Conservation (phyloP, 768 basidiomycete genomes). For the Galerina sulciceps region DNA sequence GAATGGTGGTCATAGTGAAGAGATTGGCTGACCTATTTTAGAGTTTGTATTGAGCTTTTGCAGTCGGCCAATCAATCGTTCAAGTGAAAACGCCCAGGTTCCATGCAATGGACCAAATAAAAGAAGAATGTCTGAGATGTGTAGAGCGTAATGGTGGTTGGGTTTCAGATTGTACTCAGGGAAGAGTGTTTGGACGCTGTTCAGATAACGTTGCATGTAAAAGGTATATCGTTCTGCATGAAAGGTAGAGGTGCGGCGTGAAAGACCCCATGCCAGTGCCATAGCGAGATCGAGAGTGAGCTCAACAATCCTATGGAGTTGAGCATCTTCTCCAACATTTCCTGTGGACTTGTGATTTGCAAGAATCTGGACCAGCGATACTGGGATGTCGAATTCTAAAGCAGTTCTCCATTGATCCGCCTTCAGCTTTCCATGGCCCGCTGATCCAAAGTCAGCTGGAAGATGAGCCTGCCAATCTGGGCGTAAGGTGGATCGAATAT, state of each 20-base stretch:
- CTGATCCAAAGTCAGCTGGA: background rate
- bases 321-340: background rate
- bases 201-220: too few species aligned
- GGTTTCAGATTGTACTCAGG: slow-evolving; percentile 9
- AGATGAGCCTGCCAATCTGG: background rate
- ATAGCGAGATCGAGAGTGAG: slow-evolving; percentile 19
- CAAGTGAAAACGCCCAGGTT: background rate
- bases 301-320: slow-evolving; percentile 12
- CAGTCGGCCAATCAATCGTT: background rate
- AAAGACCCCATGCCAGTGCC: slow-evolving; percentile 14
- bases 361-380: slow-evolving; percentile 13
- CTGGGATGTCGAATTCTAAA: slow-evolving; percentile 24
- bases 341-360: background rate
- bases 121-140: slow-evolving; percentile 34
- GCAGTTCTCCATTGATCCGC: slow-evolving; percentile 27
- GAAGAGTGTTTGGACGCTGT: background rate
- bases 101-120: slow-evolving; percentile 12
- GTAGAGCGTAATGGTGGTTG: slow-evolving; percentile 13
- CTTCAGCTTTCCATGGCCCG: slow-evolving; percentile 25
- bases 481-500: background rate
- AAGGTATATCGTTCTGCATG: background rate
- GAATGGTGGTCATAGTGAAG: background rate
- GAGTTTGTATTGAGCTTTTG: background rate
- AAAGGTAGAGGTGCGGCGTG: background rate
- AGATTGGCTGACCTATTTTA: background rate